Evolutionary conservation across 495 filamentous ascomycete genomes (phyloP).

Genomic region (Trypethelium eluteriae): DNA sequence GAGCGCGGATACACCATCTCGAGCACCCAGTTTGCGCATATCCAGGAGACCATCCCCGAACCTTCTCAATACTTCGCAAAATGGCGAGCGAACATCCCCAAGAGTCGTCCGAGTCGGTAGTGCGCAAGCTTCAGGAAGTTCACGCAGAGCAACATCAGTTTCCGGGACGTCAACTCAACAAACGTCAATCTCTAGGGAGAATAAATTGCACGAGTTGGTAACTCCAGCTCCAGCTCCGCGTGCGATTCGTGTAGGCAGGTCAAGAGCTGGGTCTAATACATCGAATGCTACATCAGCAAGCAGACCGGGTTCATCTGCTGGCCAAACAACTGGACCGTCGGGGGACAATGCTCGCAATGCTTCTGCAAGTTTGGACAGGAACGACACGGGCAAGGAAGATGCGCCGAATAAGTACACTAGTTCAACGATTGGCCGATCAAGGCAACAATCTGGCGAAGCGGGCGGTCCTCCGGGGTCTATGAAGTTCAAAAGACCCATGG

Average conservation of each 20-base stretch:
- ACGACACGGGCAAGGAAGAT: slow-evolving; percentile 4
- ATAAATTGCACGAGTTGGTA: slow-evolving; percentile 16
- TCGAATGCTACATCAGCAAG: slow-evolving; percentile 21
- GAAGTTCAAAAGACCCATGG: slow-evolving; percentile 24
- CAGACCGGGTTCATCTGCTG: slow-evolving; percentile 17
- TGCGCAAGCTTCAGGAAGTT: slow-evolving; percentile 14
- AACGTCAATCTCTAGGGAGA: slow-evolving; percentile 19
- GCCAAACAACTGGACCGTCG: slow-evolving; percentile 8
- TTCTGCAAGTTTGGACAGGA: background rate
- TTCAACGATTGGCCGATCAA: slow-evolving; percentile 17
- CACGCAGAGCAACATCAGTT: slow-evolving; percentile 20
- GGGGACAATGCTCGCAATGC: slow-evolving; percentile 7
- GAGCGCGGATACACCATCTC: slow-evolving; percentile 24
- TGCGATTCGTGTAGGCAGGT: slow-evolving; percentile 16
- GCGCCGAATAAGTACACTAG: slow-evolving; percentile 16
- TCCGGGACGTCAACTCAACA: slow-evolving; percentile 21
- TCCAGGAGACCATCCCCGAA: slow-evolving; percentile 23
- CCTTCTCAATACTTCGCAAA: slow-evolving; percentile 11
- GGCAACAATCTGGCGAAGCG: slow-evolving; percentile 21
- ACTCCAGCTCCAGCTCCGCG: slow-evolving; percentile 26
- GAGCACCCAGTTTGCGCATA: slow-evolving; percentile 23
- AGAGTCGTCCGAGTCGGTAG: slow-evolving; percentile 22
- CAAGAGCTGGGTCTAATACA: slow-evolving; percentile 20
- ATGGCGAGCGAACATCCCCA: slow-evolving; percentile 19
- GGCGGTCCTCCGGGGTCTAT: slow-evolving; percentile 20